Conservation (phyloP, 2,329 filamentous ascomycete genomes). For the Diplodia mutila region DNA sequence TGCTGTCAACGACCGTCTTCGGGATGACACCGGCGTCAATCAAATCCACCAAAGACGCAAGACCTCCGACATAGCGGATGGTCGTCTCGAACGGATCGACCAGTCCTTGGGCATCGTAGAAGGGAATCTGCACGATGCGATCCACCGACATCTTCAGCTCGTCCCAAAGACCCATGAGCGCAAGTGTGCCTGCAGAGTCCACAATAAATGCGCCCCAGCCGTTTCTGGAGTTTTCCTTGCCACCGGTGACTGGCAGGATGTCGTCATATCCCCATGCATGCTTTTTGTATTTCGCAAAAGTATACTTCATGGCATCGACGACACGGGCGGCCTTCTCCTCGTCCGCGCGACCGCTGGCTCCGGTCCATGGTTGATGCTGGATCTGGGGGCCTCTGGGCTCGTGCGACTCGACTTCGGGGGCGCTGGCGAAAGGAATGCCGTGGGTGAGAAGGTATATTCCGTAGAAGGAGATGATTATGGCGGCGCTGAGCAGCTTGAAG, state of each 20-base stretch:
- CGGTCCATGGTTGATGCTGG: conserved; percentile 40
- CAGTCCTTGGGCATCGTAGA: conserved; percentile 38
- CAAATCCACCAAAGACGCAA: conserved; percentile 46
- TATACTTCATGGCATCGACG: conserved; percentile 45
- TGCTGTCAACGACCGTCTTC: conserved; percentile 35
- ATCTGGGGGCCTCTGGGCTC: conserved; percentile 34
- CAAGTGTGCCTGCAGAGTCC: conserved; percentile 46
- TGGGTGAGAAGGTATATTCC: conserved; percentile 45
- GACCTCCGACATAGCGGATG: conserved; percentile 46
- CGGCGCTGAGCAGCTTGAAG: conserved; percentile 47
- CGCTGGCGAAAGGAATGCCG: conserved; percentile 29
- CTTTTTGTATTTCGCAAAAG: conserved; percentile 45
- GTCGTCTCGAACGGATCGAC: conserved; percentile 50
- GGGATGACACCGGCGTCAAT: conserved; percentile 48
- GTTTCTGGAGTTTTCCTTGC: conserved; percentile 41
- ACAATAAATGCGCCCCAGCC: conserved; percentile 51
- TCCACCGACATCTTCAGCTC: conserved; percentile 46
- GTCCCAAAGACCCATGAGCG: conserved; percentile 48
- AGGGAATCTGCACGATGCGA: conserved; percentile 45
- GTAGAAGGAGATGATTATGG: conserved; percentile 47
- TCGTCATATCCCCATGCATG: conserved; percentile 48
- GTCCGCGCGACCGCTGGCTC: conserved; percentile 42
- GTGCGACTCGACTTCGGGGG: not conserved
- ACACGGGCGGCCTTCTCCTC: conserved; percentile 39
- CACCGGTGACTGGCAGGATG: conserved; percentile 45